Percentiles rank a stretch among this genome's conserved stretches.
Conservation (phyloP, 257 asterid genomes). For the Primulina eburnea region DNA sequence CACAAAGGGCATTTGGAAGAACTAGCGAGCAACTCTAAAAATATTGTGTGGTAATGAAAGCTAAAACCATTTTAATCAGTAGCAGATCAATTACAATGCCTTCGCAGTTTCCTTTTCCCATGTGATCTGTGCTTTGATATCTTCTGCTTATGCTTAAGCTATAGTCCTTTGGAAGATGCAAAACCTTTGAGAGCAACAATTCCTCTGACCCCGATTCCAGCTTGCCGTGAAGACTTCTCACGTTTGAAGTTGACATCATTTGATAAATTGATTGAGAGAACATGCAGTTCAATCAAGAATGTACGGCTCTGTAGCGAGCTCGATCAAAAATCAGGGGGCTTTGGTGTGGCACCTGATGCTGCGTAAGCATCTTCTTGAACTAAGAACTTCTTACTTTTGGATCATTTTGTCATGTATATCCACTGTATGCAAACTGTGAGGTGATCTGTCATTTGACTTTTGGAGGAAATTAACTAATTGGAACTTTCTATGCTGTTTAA, state of each 20-base stretch:
- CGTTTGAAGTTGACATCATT: conserved; percentile 85
- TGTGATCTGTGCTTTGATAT: conserved; percentile 20
- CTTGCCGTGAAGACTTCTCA: conserved; percentile 86
- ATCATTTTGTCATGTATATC: not conserved
- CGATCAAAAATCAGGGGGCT: conserved; percentile 67
- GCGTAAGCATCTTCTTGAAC: conserved; percentile 56
- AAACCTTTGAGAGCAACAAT: conserved; percentile 37
- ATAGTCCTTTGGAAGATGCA: conserved; percentile 49
- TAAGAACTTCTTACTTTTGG: not conserved
- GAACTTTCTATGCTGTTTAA: not conserved
- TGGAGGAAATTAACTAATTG: not conserved
- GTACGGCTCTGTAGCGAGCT: conserved; percentile 89
- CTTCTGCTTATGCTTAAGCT: conserved; percentile 19
- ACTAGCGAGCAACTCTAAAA: not conserved
- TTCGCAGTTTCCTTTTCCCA: not conserved
- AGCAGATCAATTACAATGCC: not conserved
- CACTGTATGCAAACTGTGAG: not conserved
- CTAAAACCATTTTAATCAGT: conserved; percentile 8
- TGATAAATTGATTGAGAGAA: conserved; percentile 82
- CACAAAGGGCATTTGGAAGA: not conserved
- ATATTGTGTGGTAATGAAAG: not conserved
- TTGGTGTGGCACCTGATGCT: conserved; percentile 99
- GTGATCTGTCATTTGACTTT: not conserved
- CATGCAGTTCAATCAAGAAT: conserved; percentile 77
- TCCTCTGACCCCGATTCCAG: conserved; percentile 70